Evolutionary conservation across 805 yeast genomes (phyloP).

Genomic region (Blastobotrys americana): DNA sequence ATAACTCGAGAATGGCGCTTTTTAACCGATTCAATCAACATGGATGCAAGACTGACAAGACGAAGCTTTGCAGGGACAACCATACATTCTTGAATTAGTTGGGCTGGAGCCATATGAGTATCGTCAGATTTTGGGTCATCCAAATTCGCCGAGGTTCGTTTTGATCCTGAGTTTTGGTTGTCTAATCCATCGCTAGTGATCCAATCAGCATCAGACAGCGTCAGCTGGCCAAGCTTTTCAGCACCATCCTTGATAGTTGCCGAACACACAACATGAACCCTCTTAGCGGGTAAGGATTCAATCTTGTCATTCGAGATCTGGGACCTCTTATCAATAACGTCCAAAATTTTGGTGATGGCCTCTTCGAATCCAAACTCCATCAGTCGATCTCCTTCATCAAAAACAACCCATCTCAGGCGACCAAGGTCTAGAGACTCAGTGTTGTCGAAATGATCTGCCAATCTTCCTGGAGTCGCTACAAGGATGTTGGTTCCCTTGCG

Average conservation of each 20-base stretch:
- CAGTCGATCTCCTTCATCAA: slow-evolving; percentile 95
- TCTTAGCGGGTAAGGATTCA: slow-evolving; percentile 55
- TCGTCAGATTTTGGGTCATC: slow-evolving; percentile 2
- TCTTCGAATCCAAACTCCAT: slow-evolving; percentile 97
- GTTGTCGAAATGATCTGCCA: slow-evolving; percentile 89
- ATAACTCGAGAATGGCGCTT: slow-evolving; percentile 35
- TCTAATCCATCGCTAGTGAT: slow-evolving; percentile 38
- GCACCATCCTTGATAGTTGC: slow-evolving; percentile 87
- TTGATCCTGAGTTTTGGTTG: no score
- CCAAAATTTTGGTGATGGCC: slow-evolving; percentile 70
- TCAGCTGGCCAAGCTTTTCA: slow-evolving; percentile 68
- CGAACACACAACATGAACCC: slow-evolving; percentile 82
- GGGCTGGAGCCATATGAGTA: slow-evolving; percentile 70
- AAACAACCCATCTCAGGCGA: slow-evolving; percentile 73
- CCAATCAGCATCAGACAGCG: slow-evolving; percentile 68
- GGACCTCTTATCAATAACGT: slow-evolving; percentile 43
- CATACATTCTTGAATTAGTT: slow-evolving; percentile 69
- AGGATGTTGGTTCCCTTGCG: slow-evolving; percentile 92
- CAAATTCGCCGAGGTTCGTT: not conserved
- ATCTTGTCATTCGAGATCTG: slow-evolving; percentile 37
- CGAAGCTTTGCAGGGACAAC: slow-evolving; percentile 90
- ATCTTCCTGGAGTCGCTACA: slow-evolving; percentile 97
- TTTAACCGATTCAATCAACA: slow-evolving; percentile 44
- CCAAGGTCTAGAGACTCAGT: slow-evolving; percentile 68
- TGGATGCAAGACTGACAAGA: slow-evolving; percentile 69